These are phyloP conservation scores for Epichloe sibirici DNA, from an alignment of 2,329 filamentous ascomycete species.

Conservation along the genomic window DNA sequence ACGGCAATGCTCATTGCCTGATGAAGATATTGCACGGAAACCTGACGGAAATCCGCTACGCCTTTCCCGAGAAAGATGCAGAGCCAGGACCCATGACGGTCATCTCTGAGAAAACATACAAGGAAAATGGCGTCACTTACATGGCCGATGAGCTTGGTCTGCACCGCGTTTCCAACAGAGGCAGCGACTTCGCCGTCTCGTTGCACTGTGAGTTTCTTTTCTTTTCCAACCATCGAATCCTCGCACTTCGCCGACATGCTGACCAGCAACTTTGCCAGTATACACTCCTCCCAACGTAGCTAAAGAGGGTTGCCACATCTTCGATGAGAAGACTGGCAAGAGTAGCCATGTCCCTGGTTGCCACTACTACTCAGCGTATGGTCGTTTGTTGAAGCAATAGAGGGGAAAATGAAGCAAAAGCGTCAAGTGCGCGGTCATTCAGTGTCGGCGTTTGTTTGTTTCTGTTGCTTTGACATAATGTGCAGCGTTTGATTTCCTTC, in stretches of 20 bases:
- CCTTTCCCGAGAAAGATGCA: slow-evolving; percentile 45
- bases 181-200: slow-evolving; percentile 67
- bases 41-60: slow-evolving; percentile 71
- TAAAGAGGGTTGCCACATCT: slow-evolving; percentile 69
- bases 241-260: slow-evolving; percentile 16
- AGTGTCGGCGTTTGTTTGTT: background rate
- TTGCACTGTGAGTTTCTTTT: slow-evolving; percentile 50
- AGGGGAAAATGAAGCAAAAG: background rate
- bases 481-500: slow-evolving; percentile 4
- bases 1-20: slow-evolving; percentile 78
- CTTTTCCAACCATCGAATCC: background rate
- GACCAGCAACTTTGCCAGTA: slow-evolving; percentile 31
- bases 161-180: slow-evolving; percentile 69
- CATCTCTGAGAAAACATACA: slow-evolving; percentile 55
- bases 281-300: slow-evolving; percentile 87
- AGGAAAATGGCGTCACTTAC: slow-evolving; percentile 67
- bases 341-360: slow-evolving; percentile 58
- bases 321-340: slow-evolving; percentile 64
- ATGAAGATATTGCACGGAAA: slow-evolving; percentile 79
- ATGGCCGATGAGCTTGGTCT: slow-evolving; percentile 86
- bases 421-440: background rate
- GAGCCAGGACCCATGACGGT: slow-evolving; percentile 46
- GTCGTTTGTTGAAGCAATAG: slow-evolving; percentile 32
- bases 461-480: background rate
- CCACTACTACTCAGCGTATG: slow-evolving; percentile 58